phyloP scores from a whole-genome alignment of 441 rosid species.

The Capsella rubella region DNA sequence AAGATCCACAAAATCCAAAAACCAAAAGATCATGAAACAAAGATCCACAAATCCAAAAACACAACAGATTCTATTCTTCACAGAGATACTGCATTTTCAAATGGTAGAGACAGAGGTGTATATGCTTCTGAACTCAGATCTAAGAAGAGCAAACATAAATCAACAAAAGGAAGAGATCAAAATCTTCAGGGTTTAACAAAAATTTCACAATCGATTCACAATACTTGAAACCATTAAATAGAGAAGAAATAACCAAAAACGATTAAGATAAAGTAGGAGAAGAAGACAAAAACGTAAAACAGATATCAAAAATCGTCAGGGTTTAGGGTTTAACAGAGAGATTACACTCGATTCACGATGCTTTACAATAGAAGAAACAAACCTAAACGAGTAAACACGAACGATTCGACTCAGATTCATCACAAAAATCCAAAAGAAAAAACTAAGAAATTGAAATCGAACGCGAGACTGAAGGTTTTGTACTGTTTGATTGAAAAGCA shows the following conservation, averaged over 20 bases:
- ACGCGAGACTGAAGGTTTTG: slow-evolving; percentile 4
- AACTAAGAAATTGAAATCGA: not conserved
- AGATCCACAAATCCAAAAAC: slow-evolving; percentile 20
- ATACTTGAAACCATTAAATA: not conserved
- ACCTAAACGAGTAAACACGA: not conserved
- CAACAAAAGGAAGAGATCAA: slow-evolving; percentile 2
- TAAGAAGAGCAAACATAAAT: not conserved
- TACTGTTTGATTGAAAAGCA: not conserved
- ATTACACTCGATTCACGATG: not conserved
- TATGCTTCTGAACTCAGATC: slow-evolving; percentile 1
- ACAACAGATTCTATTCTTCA: not conserved
- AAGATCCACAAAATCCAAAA: slow-evolving; percentile 6
- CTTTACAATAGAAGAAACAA: not conserved
- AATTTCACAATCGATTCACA: not conserved
- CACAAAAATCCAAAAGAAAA: not conserved
- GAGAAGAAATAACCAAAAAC: slow-evolving; percentile 5
- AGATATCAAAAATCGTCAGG: not conserved
- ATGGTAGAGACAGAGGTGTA: not conserved
- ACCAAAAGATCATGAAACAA: slow-evolving; percentile 5
- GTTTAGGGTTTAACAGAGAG: slow-evolving; percentile 2
- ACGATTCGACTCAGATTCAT: slow-evolving; percentile 4
- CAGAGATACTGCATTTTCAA: not conserved
- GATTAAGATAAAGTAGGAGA: too few species aligned
- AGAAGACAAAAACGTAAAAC: not conserved
- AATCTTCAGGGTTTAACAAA: not conserved